phyloP scores from a whole-genome alignment of 139 green algal species.

The Spirogloea muscicola region DNA sequence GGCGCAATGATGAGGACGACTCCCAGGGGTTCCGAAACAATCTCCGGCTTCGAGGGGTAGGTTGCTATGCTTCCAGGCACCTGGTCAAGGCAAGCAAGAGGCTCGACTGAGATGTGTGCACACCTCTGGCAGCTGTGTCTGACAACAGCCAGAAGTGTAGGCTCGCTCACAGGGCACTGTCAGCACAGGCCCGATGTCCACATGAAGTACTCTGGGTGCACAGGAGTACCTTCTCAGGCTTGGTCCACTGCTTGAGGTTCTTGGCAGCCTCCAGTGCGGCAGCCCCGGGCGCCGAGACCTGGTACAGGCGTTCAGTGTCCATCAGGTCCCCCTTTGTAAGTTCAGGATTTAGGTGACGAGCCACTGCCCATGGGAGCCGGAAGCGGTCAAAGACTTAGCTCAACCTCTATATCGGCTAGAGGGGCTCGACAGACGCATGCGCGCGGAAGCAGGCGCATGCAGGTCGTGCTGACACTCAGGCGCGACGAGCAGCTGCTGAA shows the following conservation, averaged over 20 bases:
- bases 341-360: not conserved
- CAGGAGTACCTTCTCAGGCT: not conserved
- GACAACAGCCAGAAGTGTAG: not conserved
- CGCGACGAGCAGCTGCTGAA: not conserved
- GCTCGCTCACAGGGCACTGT: not conserved
- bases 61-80: slow-evolving; percentile 27
- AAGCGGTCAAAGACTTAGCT: not conserved
- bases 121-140: not conserved
- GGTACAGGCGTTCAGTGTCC: no score
- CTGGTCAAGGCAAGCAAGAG: slow-evolving; percentile 1
- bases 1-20: slow-evolving; percentile 26
- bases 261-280: not conserved
- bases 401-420: not conserved
- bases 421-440: slow-evolving; percentile 9
- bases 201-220: not conserved
- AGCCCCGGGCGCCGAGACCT: not conserved
- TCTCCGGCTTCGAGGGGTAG: slow-evolving; percentile 11
- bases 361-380: not conserved
- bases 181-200: not conserved
- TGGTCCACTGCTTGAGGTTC: slow-evolving; percentile 1
- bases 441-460: not conserved
- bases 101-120: not conserved
- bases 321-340: no score
- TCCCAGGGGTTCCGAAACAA: slow-evolving; percentile 23
- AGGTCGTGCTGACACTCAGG: not conserved